phyloP scores from a whole-genome alignment of 169 alveolate species.

The Amoebophrya sp. region DNA sequence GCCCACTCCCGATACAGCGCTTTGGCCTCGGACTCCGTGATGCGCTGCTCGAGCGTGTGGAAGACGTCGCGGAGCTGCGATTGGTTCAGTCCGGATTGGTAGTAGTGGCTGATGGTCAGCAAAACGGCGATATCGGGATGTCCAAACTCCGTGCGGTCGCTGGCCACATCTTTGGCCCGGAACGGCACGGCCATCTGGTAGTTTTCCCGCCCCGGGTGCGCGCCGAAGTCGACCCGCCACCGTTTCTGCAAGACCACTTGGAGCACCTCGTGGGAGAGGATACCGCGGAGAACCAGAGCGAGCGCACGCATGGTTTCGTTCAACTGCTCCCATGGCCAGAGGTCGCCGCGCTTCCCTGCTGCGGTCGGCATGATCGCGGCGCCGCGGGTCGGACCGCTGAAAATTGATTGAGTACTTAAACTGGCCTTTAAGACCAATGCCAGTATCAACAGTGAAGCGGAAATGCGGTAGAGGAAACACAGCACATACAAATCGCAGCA shows the following conservation, averaged over 20 bases:
- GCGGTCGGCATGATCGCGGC: no score
- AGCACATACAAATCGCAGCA: no score
- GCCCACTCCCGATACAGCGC: not conserved
- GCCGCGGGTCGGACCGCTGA: no score
- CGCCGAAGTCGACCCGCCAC: conserved; percentile 30
- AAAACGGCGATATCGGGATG: conserved; percentile 37
- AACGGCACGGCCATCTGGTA: conserved; percentile 35
- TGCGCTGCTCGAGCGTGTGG: not conserved
- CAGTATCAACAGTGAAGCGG: no score
- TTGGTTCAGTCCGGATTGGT: not conserved
- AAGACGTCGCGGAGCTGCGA: not conserved
- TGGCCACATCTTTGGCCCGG: conserved; percentile 37
- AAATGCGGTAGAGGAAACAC: no score
- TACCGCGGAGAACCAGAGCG: conserved; percentile 26
- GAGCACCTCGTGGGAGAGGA: conserved; percentile 30
- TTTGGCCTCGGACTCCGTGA: not conserved
- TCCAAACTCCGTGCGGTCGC: conserved; percentile 40
- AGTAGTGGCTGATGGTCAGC: not conserved
- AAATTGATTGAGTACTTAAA: no score
- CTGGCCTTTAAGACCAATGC: no score
- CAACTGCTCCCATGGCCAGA: conserved; percentile 30
- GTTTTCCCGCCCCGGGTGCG: not conserved
- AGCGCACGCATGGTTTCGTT: not conserved
- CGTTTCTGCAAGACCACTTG: conserved; percentile 32
- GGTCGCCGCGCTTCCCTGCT: no score